These are phyloP conservation scores for Amorphotheca resinae DNA, from an alignment of 495 filamentous ascomycete genomes.

Conservation along the genomic window DNA sequence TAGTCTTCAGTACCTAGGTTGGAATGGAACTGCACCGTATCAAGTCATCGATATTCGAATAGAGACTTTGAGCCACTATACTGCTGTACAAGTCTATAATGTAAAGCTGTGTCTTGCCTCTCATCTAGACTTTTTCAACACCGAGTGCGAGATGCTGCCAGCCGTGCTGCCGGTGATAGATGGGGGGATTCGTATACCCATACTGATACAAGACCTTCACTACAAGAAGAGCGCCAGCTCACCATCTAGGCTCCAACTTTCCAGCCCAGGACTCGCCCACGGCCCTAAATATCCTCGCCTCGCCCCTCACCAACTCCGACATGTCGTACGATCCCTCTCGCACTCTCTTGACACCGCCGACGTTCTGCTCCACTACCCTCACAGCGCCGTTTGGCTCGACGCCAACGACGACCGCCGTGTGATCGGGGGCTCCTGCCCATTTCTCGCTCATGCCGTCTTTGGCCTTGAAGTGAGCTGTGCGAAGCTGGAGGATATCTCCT, in stretches of 20 bases:
- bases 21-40: no score
- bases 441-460: constrained; percentile 11
- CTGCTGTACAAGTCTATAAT: no score
- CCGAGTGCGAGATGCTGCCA: no score
- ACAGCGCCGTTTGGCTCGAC: constrained; percentile 21
- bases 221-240: no score
- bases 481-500: constrained; percentile 30
- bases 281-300: constrained; percentile 23
- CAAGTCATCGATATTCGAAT: no score
- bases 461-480: constrained; percentile 23
- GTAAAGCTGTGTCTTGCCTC: no score
- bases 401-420: constrained; percentile 26
- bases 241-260: constrained; percentile 16
- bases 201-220: no score
- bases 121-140: no score
- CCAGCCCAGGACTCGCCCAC: constrained; percentile 19
- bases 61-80: no score
- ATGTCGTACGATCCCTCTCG: constrained; percentile 21
- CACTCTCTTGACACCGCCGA: constrained; percentile 22
- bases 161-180: no score
- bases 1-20: no score
- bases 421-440: constrained; percentile 26
- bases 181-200: no score
- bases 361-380: constrained; percentile 28
- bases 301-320: constrained; percentile 19